Percentiles rank a stretch among this genome's conserved stretches.
Evolutionary conservation across 192 early-diverging fungal species (phyloP).

Genomic region (Paraglomus occultum): DNA sequence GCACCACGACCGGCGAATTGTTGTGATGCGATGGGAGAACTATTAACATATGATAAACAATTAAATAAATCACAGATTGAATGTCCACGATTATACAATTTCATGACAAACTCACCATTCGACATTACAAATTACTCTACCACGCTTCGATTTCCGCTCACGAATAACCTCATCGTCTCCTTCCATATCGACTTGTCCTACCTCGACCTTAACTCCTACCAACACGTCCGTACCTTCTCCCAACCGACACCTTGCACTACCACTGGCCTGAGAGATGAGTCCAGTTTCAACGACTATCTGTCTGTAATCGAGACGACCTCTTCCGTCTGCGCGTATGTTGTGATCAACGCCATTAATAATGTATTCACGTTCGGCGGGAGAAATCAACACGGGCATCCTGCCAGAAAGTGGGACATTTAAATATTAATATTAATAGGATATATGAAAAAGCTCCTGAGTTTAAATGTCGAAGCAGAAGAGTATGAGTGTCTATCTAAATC

Average conservation of each 20-base stretch:
- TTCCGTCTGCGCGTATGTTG: slow-evolving; percentile 87
- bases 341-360: slow-evolving; percentile 78
- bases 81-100: not conserved
- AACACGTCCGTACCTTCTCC: slow-evolving; percentile 86
- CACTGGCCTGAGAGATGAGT: slow-evolving; percentile 86
- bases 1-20: slow-evolving; percentile 76
- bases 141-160: slow-evolving; percentile 34
- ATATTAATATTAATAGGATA: too few relatives aligned
- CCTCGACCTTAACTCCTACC: slow-evolving; percentile 93
- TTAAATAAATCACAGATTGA: not conserved
- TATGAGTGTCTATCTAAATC: too few relatives aligned
- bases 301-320: slow-evolving; percentile 73
- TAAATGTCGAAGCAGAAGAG: too few relatives aligned
- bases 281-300: slow-evolving; percentile 80
- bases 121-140: slow-evolving; percentile 81
- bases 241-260: slow-evolving; percentile 79
- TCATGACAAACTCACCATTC: slow-evolving; percentile 67
- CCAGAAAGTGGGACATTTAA: too few relatives aligned
- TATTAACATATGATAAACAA: slow-evolving; percentile 26
- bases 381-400: slow-evolving; percentile 52
- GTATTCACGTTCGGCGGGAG: slow-evolving; percentile 79
- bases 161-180: slow-evolving; percentile 51
- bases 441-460: too few relatives aligned
- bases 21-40: slow-evolving; percentile 79
- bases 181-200: slow-evolving; percentile 64